Evolutionary conservation across 306 rosid species (phyloP), one percentile per base, ranked within the genome.

Genomic region (Citrullus mucosospermus): DNA sequence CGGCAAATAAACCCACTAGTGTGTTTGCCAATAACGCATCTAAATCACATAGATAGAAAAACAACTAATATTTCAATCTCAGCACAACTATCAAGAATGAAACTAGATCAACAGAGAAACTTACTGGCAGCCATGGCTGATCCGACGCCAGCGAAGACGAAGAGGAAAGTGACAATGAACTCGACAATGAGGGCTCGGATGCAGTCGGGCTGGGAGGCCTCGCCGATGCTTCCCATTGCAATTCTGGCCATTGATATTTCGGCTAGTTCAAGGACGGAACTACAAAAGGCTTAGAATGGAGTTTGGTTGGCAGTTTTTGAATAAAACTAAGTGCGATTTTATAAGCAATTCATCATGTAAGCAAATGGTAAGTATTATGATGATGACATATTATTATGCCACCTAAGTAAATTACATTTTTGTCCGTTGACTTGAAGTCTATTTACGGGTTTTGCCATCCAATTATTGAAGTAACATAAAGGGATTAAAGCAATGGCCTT

Each of bases 101-200:
- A 38, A 66, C 16, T 2, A 32, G 56, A 5, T 51, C 28, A 12
- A 18, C 9, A 55, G 28, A 53, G 7, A 10, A 51, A 20, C 57
- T 73, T 85, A 92, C 96, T 92, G 44, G 83, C 85, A 8, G 86
- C 78, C 87, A 94, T 94, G 84, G 94, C 88, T 20, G 97, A 78
- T 78, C 88, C 98, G 18, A 94, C 97, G 9, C 98, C 96, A 51
- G 81, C 88, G 38, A 94, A 94, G 85, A 92, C 93, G 39, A 94
- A 94, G 71, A 94, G 88, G 78, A 94, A 94, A 82, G 98, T 92
- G 78, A 91, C 82, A 53, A 92, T 81, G 81, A 94, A 94, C 80
- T 94, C 98, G 38, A 94, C 88, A 17, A 90, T 20, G 16, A 93
- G 91, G 55, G 97, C 97, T 50, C 86, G 88, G 78, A 92, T 78